These are phyloP conservation scores for Rhizophagus sp. DNA, from an alignment of 192 early-diverging fungal species.

Conservation along the genomic window DNA sequence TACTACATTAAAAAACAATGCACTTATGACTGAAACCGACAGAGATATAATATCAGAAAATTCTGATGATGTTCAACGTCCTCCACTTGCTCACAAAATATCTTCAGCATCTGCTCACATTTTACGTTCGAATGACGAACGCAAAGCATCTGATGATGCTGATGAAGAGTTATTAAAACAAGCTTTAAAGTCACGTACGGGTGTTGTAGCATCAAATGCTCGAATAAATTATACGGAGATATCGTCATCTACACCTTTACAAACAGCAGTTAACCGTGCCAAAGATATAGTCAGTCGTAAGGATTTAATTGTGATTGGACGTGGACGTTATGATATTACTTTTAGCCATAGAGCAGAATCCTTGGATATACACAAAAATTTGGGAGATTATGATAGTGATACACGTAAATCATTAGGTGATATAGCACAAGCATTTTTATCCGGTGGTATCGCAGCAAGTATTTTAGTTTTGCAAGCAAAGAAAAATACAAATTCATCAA, in stretches of 20 bases:
- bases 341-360: slow-evolving; percentile 20
- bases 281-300: slow-evolving; percentile 41
- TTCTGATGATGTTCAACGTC: neutral
- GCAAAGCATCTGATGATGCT: neutral
- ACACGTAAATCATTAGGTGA: slow-evolving; percentile 24
- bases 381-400: slow-evolving; percentile 9
- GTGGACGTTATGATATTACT: slow-evolving; percentile 27
- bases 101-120: slow-evolving; percentile 14
- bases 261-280: slow-evolving; percentile 40
- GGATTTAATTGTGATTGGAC: slow-evolving; percentile 54
- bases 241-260: slow-evolving; percentile 36
- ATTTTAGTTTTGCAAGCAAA: slow-evolving; percentile 23
- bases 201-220: slow-evolving; percentile 30
- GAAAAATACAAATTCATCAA: neutral
- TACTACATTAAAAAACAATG: neutral
- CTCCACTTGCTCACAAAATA: slow-evolving; percentile 23
- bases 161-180: slow-evolving; percentile 18
- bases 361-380: slow-evolving; percentile 16
- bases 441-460: slow-evolving; percentile 19
- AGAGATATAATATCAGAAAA: neutral
- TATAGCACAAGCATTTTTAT: slow-evolving; percentile 6
- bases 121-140: slow-evolving; percentile 21
- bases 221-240: slow-evolving; percentile 36
- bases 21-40: neutral
- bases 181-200: neutral